Evolutionary conservation across 2,329 filamentous ascomycete genomes (phyloP), one percentile per base, ranked within the genome.

Genomic region (Colletotrichum simmondsii): DNA sequence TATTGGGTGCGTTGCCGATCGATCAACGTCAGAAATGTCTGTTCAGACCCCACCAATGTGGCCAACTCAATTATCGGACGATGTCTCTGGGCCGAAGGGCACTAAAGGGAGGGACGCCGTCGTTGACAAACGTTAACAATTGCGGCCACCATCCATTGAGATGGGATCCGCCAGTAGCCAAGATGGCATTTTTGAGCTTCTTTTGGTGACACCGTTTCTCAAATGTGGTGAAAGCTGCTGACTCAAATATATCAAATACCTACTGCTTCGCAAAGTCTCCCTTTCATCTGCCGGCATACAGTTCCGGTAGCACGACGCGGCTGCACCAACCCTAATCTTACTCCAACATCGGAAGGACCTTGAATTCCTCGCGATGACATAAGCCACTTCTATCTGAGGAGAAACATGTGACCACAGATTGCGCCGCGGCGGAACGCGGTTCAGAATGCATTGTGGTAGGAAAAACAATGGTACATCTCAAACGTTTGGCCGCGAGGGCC

Each of bases 21-120:
- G 54, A 70, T 70, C 54, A 70, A 65, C 60, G 66, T 70, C 66
- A 70, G 66, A 72, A 72, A 65, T 69, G 66, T 61, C 60, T 65
- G 46, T 57, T n/a, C 66, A 65, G 35, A 54, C 70, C 53, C 70
- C 70, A 65, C 56, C 35, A 22, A 22, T 60, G 65, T 65, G 32
- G 62, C 61, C 60, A 61, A 60, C 54, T 67, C 46, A 63, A 68
- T 59, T 63, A 72, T 72, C 56, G 66, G 66, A 72, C 66, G 60
- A 64, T 70, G 66, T 64, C 70, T 72, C 49, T 32, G 35, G 60
- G 66, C 49, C 35, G 42, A n/a, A 42, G 22, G 70, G 42, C 52
- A 61, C 22, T 61, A 70, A 70, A 49, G 69, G 59, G 37, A 46
- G 65, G 22, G 35, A 30, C 54, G 37, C 65, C 35, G 26, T 35